A percentile compares a stretch with the other conserved stretches of the same genome.
Conservation (phyloP, 495 filamentous ascomycete species). For the Neurospora sp. region DNA sequence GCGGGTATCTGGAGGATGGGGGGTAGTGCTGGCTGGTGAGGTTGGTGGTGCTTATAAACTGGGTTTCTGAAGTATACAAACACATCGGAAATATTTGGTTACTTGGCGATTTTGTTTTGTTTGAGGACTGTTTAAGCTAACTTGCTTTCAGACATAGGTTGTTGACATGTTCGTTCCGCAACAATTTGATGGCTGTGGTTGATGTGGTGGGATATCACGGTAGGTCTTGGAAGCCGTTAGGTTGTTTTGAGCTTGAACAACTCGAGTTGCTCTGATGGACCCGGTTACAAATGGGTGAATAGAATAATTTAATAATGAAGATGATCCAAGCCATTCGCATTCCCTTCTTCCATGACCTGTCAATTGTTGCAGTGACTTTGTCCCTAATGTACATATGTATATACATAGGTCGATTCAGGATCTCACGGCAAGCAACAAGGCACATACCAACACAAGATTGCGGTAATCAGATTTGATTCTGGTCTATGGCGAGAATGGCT, state of each 20-base stretch:
- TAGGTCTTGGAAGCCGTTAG: background rate
- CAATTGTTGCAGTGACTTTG: background rate
- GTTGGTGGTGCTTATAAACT: slow-evolving; percentile 37
- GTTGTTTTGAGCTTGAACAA: too few species aligned
- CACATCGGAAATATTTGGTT: background rate
- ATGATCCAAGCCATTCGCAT: background rate
- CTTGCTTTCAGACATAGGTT: background rate
- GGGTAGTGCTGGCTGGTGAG: slow-evolving; percentile 18
- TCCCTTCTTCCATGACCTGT: background rate
- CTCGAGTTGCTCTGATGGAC: background rate
- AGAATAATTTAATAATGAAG: background rate
- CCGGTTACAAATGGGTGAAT: background rate
- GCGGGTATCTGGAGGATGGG: slow-evolving; percentile 20
- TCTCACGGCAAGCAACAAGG: background rate
- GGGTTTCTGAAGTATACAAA: slow-evolving; percentile 34
- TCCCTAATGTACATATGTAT: background rate
- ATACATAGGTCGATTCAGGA: background rate
- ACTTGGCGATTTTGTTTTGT: background rate
- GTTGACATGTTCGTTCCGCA: background rate
- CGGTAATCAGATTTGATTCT: background rate
- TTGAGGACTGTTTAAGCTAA: background rate
- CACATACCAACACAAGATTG: background rate
- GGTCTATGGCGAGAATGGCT: background rate
- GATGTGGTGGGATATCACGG: background rate
- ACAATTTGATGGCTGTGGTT: background rate